phyloP scores from a whole-genome alignment of 805 yeast genomes.

The Candida saitoana region DNA sequence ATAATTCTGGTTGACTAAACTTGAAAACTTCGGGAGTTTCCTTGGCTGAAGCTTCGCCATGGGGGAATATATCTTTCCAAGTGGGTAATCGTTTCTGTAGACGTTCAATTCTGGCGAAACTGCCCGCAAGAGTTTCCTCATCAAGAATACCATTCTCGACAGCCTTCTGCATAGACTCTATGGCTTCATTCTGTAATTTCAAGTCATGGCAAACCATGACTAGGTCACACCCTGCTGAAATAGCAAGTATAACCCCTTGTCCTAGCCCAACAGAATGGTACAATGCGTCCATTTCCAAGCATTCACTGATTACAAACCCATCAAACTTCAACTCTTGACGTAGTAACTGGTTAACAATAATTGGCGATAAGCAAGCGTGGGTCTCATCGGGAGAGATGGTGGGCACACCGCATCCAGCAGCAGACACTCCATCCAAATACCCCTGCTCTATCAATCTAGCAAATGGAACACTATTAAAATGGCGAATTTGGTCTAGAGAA shows the following conservation, averaged over 20 bases:
- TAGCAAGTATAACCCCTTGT: conserved; percentile 60
- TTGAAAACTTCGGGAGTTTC: conserved; percentile 17
- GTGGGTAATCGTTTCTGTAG: conserved; percentile 39
- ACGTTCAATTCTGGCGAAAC: conserved; percentile 40
- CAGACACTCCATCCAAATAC: conserved; percentile 51
- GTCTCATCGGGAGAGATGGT: conserved; percentile 55
- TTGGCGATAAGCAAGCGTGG: conserved; percentile 59
- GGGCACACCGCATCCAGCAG: conserved; percentile 65
- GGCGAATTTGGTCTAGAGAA: conserved; percentile 47
- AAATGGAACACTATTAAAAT: conserved; percentile 50
- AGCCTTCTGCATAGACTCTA: conserved; percentile 38
- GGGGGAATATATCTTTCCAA: conserved; percentile 45
- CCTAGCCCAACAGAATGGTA: conserved; percentile 61
- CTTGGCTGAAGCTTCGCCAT: conserved; percentile 23
- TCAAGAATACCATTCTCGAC: conserved; percentile 39
- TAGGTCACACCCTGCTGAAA: conserved; percentile 63
- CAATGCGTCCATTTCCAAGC: conserved; percentile 60
- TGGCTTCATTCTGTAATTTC: conserved; percentile 53
- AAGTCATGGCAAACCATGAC: conserved; percentile 59
- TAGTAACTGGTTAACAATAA: conserved; percentile 46
- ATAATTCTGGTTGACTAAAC: conserved; percentile 23
- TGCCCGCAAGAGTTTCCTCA: conserved; percentile 35
- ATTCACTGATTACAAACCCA: conserved; percentile 57
- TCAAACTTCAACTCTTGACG: conserved; percentile 49
- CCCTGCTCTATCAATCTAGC: conserved; percentile 41